These are phyloP conservation scores for Heritiera littoralis DNA, from an alignment of 345 rosid species.

Conservation along the genomic window DNA sequence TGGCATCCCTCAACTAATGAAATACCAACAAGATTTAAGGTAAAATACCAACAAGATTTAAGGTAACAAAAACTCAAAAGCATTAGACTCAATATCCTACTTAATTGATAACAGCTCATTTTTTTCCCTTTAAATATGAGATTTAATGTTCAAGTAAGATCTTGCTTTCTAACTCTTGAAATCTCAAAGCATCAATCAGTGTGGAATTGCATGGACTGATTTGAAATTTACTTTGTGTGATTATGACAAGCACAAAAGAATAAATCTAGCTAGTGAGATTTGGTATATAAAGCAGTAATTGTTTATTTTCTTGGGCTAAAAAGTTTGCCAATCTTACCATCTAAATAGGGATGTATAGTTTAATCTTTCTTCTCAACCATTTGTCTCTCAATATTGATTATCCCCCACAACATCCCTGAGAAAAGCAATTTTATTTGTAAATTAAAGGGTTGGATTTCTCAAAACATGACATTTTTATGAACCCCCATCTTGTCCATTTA, in stretches of 20 bases:
- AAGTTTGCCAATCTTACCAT: conserved; percentile 18
- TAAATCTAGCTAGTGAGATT: conserved; percentile 13
- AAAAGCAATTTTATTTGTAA: not conserved
- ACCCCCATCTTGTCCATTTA: conserved; percentile 12
- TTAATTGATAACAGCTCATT: not conserved
- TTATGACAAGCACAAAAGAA: conserved; percentile 28
- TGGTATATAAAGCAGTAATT: not conserved
- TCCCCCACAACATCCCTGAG: no score
- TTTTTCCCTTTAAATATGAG: not conserved
- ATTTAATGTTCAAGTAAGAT: not conserved
- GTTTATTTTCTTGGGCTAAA: not conserved
- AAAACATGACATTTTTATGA: not conserved
- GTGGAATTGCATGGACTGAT: not conserved
- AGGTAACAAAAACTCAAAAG: not conserved
- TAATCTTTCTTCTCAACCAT: not conserved
- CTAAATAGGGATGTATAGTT: not conserved
- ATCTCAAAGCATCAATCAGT: not conserved
- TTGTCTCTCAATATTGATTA: not conserved
- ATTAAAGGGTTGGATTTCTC: not conserved
- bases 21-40: not conserved
- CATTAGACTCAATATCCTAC: no score
- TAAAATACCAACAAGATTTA: no score
- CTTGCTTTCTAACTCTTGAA: not conserved
- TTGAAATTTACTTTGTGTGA: conserved; percentile 22
- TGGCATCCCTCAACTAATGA: conserved; percentile 9